Percentiles rank a stretch among this genome's conserved stretches.
Evolutionary conservation across 352 stramenopile species (phyloP).

Genomic region (Pythium myriotylum): DNA sequence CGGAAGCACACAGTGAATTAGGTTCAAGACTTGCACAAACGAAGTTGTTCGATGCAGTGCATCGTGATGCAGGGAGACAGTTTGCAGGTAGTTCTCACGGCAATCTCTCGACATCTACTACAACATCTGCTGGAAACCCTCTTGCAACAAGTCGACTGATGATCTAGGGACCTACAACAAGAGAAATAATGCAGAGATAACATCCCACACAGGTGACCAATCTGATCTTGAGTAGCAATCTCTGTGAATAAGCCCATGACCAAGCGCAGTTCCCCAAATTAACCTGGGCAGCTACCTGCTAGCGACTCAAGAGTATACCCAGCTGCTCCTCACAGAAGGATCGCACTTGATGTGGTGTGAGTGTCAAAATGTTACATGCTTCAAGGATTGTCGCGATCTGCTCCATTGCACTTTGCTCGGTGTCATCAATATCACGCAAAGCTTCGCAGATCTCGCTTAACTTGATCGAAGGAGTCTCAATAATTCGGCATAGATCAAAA

Average conservation of each 20-base stretch:
- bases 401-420: conserved; percentile 33
- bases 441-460: conserved; percentile 49
- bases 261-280: too few relatives aligned
- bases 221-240: neutral
- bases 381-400: conserved; percentile 78
- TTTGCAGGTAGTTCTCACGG: neutral
- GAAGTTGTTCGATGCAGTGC: conserved; percentile 15
- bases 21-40: neutral
- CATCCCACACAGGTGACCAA: neutral
- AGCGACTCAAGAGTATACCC: neutral
- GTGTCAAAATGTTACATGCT: conserved; percentile 51
- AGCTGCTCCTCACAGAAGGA: conserved; percentile 25
- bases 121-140: conserved; percentile 53
- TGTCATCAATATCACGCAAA: conserved; percentile 32
- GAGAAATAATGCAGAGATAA: neutral
- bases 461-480: conserved; percentile 44
- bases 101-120: conserved; percentile 44
- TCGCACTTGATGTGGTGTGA: conserved; percentile 52
- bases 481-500: conserved; percentile 45
- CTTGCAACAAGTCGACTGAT: conserved; percentile 53
- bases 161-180: conserved; percentile 18
- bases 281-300: neutral
- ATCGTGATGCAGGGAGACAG: conserved; percentile 21
- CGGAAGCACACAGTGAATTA: neutral
- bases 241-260: too few relatives aligned